Evolutionary conservation across 148 eudicot genomes (phyloP), one percentile per base, ranked within the genome.

Genomic region (Euryodendron excelsum): DNA sequence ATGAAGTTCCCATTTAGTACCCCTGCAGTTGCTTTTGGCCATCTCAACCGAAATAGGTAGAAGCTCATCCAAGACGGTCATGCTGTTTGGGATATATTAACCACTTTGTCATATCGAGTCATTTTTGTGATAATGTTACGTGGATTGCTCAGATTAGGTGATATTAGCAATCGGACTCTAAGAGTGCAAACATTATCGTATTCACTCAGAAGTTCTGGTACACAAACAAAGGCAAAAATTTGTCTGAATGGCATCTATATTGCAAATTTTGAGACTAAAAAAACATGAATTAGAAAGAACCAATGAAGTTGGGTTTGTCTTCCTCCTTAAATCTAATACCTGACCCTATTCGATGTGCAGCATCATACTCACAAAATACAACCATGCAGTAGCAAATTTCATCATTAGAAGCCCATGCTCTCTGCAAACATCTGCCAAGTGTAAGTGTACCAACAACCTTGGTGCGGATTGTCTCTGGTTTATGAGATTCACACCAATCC

Each of bases 131-230:
- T 86, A 85, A 89, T 87, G 74, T 89, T 89, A 48, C 90, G 86
- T 5, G 90, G 88, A 80, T 87, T 89, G 86, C 28, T 79, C 66
- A 89, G 87, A 79, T 89, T 89, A 9, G 96, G 89, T 17, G 98
- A 90, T 79, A 91, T 94, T 1, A 93, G 97, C 98, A 94, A 92
- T 31, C 98, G 80, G 72, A 89, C 97, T 79, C 98, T 85, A 33
- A 94, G 91, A 50, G 93, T 92, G 91, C 98, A 94, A 4, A 92
- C 98, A 66, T 93, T 93, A 76, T 93, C 94, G 30, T 73, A 93
- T 58, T 91, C 94, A 69, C 84, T 94, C 83, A 94, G 72, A 10
- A 89, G 86, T 60, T 86, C 86, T 76, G 21, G 45, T 62, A 52
- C 33, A 33, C 1, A 12, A 45, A 63, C 7, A 18, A 55, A 74